Evolutionary conservation across 164 flowering plant genomes (phyloP).

Genomic region (Echeveria elegans): DNA sequence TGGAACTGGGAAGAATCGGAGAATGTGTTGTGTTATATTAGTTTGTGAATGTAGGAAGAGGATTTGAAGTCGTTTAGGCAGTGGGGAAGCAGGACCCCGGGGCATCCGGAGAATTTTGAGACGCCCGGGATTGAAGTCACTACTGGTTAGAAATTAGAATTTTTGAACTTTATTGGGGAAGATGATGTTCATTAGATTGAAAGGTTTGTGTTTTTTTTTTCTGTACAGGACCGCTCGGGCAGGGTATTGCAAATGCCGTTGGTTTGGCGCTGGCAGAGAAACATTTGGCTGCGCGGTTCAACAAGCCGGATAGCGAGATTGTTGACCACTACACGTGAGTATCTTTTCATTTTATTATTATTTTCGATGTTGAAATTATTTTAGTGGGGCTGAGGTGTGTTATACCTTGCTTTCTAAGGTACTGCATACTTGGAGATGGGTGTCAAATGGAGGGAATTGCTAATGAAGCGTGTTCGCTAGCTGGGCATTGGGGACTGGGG

Average conservation of each 20-base stretch:
- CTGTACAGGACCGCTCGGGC: slow-evolving; percentile 91
- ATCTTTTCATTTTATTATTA: neutral
- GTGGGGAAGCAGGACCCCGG: slow-evolving; percentile 97
- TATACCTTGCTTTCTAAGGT: slow-evolving; percentile 29
- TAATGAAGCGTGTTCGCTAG: slow-evolving; percentile 87
- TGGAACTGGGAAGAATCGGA: neutral
- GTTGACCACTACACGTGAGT: slow-evolving; percentile 95
- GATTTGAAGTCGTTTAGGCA: slow-evolving; percentile 93
- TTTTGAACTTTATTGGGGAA: neutral
- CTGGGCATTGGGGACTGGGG: slow-evolving; percentile 98
- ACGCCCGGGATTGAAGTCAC: slow-evolving; percentile 98
- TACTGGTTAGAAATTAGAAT: slow-evolving; percentile 51
- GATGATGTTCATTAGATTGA: neutral
- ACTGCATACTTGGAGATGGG: slow-evolving; percentile 88
- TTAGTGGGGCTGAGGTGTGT: neutral
- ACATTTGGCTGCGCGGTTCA: slow-evolving; percentile 94
- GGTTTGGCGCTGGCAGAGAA: slow-evolving; percentile 97
- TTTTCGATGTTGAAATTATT: neutral
- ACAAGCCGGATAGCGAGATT: slow-evolving; percentile 79
- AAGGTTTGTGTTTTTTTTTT: neutral
- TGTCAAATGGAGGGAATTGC: slow-evolving; percentile 98
- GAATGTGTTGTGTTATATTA: neutral
- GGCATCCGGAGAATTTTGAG: slow-evolving; percentile 99
- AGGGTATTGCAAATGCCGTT: slow-evolving; percentile 93
- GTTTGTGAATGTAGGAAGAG: slow-evolving; percentile 43